phyloP scores from a whole-genome alignment of 768 basidiomycete species.

The Hericium rajendrae region DNA sequence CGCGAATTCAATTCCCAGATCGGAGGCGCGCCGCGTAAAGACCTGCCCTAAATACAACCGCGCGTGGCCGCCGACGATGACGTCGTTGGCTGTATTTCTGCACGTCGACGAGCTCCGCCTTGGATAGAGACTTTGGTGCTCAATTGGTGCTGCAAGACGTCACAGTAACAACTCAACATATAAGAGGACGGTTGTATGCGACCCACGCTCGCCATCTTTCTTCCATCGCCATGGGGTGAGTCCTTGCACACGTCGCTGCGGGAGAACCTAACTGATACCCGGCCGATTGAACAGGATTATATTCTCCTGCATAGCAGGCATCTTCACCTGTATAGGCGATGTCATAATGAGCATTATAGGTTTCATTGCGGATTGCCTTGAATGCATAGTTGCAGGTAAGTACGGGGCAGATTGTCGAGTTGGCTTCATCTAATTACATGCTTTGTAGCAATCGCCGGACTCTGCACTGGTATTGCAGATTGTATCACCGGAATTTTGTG shows the following conservation, averaged over 20 bases:
- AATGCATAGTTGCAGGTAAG: constrained; percentile 37
- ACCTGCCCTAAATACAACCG: not conserved
- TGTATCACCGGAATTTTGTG: constrained; percentile 36
- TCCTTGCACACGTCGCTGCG: not conserved
- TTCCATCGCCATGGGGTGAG: not conserved
- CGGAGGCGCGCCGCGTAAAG: not conserved
- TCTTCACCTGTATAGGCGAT: constrained; percentile 34
- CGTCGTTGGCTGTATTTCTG: not conserved
- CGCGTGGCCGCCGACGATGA: not conserved
- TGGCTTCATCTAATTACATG: not conserved
- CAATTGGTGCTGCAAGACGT: not conserved
- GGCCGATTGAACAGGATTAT: constrained; percentile 1
- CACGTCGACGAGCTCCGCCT: not conserved
- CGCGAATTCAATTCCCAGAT: no score
- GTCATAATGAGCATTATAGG: constrained; percentile 30
- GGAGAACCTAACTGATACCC: not conserved
- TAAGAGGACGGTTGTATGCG: not conserved
- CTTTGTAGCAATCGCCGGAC: constrained; percentile 30
- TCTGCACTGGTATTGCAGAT: constrained; percentile 29
- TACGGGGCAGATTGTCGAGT: not conserved
- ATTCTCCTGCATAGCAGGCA: constrained; percentile 8
- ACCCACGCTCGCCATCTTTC: not conserved
- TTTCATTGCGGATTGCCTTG: constrained; percentile 33
- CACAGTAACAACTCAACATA: not conserved
- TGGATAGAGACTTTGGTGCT: not conserved